Evolutionary conservation across 352 stramenopile species (phyloP), one percentile per base, ranked within the genome.

Genomic region (Globisporangium takayamanum): DNA sequence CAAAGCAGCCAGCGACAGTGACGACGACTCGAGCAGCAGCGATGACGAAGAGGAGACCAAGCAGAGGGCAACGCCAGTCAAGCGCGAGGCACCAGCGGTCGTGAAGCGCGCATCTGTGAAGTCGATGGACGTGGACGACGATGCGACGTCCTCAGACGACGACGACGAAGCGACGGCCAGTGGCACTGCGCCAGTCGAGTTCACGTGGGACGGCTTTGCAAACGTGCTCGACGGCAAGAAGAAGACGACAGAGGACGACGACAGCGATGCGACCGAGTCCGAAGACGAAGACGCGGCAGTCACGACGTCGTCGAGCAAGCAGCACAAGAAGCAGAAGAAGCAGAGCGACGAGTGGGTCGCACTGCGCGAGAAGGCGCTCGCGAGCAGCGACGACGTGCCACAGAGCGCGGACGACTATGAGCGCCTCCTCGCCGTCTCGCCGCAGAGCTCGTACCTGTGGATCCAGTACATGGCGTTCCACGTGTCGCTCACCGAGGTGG

Each of bases 401-500:
- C 90, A 98, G 67, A 97, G 82, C 8, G 78, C 91, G 14, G 89
- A 91, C 48, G 95, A 98, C 68, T 99, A 97, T 72, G 95, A 99
- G 70, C 93, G 96, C 22, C 72, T 98, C 48, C 71, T 99, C 51
- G 92, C 91, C 12, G 90, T 94, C 51, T 95, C 86, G 54, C 96
- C 96, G 16, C 96, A 98, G 69, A 97, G 85, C 63, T 98, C 94
- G 50, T 97, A 96, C 73, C 57, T 98, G 61, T 99, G 95, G 95
- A 98, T 99, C 66, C 89, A 96, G 66, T 99, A 98, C 80, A 98
- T 99, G 95, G 96, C 96, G 16, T 98, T 98, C 77, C 88, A 98
- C 71, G 76, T 99, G 37, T 97, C 92, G 42, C 73, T 98, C 22
- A 97, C 92, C 39, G 93, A 99, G 63, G 84, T 98, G 52, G 85